phyloP scores from a whole-genome alignment of 495 filamentous ascomycete genomes.

The Cairneyella variabilis region DNA sequence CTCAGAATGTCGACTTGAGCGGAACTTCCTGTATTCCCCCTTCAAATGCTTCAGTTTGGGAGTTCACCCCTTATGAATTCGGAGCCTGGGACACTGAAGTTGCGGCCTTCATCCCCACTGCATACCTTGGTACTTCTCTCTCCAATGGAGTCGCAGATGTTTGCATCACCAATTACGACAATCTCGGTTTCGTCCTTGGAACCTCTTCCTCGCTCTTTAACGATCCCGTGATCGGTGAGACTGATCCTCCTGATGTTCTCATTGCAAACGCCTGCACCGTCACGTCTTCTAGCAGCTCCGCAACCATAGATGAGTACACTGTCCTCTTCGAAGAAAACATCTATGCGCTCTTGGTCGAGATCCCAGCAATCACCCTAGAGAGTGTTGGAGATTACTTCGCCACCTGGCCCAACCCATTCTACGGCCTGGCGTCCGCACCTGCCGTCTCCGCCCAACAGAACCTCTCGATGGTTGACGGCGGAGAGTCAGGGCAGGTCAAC shows the following conservation, averaged over 20 bases:
- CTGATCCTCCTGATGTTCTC: background rate
- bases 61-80: slow-evolving; percentile 43
- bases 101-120: slow-evolving; percentile 64
- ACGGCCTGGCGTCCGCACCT: slow-evolving; percentile 23
- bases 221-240: slow-evolving; percentile 30
- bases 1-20: slow-evolving; percentile 26
- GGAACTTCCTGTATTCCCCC: slow-evolving; percentile 29
- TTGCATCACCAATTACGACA: slow-evolving; percentile 79
- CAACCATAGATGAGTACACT: slow-evolving; percentile 3
- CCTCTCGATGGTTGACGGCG: slow-evolving; percentile 37
- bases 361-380: background rate
- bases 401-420: slow-evolving; percentile 42
- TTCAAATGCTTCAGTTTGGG: slow-evolving; percentile 35
- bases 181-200: slow-evolving; percentile 78
- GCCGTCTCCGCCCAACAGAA: slow-evolving; percentile 25
- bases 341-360: slow-evolving; percentile 11
- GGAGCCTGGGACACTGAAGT: slow-evolving; percentile 38
- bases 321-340: slow-evolving; percentile 14
- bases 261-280: slow-evolving; percentile 5
- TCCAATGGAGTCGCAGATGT: slow-evolving; percentile 45
- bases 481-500: slow-evolving; percentile 37
- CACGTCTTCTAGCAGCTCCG: background rate
- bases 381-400: slow-evolving; percentile 26
- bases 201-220: slow-evolving; percentile 88
- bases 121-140: slow-evolving; percentile 76